Evolutionary conservation across 441 rosid species (phyloP), one percentile per base, ranked within the genome.

Genomic region (Theobroma grandiflorum): DNA sequence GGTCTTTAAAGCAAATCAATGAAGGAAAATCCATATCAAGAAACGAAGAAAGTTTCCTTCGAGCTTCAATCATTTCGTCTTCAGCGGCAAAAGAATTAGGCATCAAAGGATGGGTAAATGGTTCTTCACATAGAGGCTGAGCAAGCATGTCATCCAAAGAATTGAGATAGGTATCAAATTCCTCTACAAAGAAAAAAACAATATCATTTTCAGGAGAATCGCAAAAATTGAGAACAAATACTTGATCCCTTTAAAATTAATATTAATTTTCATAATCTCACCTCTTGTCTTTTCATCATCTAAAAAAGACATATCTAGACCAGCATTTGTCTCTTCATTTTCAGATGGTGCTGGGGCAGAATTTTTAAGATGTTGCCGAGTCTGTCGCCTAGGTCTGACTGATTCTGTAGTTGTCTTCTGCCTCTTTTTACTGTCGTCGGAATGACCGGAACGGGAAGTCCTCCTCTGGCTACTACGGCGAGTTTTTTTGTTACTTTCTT

Each of bases 111-210:
- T 69, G 73, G n/a, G 81, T 49, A 43, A 66, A 66, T 15, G 81
- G 80, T 10, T 77, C 43, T 14, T 79, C 86, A 52, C 76, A 20
- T 22, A 83, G 75, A 71, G 92, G 89, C 78, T 86, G 88, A 57
- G 85, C 78, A 49, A 95, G 88, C 65, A 92, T 88, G 82, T 87
- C 90, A 42, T 90, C 93, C 84, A 95, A 88, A 47, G 92, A 86
- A 81, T 78, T 82, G 82, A 90, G 86, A 81, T 91, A 95, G 82
- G 75, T 85, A 79, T 95, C 97, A 50, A 95, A 95, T 82, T 92
- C 94, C 75, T 83, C 89, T 0, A 91, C 91, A 77, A 81, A 81
- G 62, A 76, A 86, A 0, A 77, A 85, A 75, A 86, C 79, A 7
- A 85, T 81, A 79, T 76, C 86, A 40, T 80, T 82, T 84, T 79